Evolutionary conservation across 2,329 filamentous ascomycete genomes (phyloP), one percentile per base, ranked within the genome.

Genomic region (Sclerotinia borealis): DNA sequence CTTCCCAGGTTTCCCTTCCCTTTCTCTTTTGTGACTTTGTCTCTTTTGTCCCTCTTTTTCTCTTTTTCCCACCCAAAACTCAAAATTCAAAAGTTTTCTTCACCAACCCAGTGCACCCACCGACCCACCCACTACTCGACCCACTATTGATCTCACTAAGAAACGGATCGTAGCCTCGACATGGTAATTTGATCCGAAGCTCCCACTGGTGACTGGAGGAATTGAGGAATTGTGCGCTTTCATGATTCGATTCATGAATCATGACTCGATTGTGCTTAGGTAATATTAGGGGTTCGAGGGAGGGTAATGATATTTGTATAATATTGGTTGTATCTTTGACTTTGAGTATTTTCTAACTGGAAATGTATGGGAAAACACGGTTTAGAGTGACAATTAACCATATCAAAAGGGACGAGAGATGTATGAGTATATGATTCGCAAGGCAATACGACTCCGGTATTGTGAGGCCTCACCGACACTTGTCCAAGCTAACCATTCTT

Each of bases 221-320:
- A 22, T 36, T 29, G 49, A 34, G 29, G 29, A 29, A 50, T 50
- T 6, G n/a, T 50, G 29, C 31, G 13, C 19, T 8, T 11, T 25
- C 5, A 9, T 19, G 29, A 51, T 19, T 22, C 5, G 48, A n/a
- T n/a, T n/a, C n/a, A n/a, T n/a, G 27, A n/a, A 27, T 7, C 19
- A 56, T 56, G 52, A 56, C 27, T 56, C 37, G 27, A 56, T 45
- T 45, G n/a, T 51, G 52, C 13, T 43, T 43, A 56, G 37, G 37
- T 43, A 43, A 56, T 11, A 45, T 45, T 22, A 45, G 19, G 7
- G 0, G n/a, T 45, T 9, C 41, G n/a, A n/a, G n/a, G n/a, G n/a
- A n/a, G n/a, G n/a, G n/a, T n/a, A n/a, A n/a, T n/a, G n/a, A n/a
- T n/a, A n/a, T n/a, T n/a, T n/a, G n/a, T n/a, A n/a, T n/a, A n/a